These are phyloP conservation scores for Marasmius fiardii DNA, from an alignment of 1,284 basidiomycete genomes.

Conservation along the genomic window DNA sequence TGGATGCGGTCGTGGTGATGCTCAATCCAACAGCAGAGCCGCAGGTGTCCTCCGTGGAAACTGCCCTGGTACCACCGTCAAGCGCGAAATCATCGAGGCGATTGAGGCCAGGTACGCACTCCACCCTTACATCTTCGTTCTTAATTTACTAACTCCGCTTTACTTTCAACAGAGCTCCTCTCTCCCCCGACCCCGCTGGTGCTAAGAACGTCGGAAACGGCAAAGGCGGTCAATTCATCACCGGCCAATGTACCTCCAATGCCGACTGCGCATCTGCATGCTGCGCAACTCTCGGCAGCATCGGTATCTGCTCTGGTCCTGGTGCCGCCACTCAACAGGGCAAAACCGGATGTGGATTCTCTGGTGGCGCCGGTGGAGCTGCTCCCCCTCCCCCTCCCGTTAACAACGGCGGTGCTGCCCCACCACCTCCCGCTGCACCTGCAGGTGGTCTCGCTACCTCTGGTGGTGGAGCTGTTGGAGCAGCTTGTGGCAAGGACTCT, in stretches of 20 bases:
- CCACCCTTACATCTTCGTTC: not conserved
- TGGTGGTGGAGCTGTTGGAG: not conserved
- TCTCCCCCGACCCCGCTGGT: not conserved
- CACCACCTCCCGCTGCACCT: not conserved
- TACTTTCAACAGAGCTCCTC: not conserved
- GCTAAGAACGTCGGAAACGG: constrained; percentile 1
- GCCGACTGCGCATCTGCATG: constrained; percentile 3
- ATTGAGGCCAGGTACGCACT: not conserved
- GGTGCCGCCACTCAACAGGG: not conserved
- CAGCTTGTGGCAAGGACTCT: not conserved
- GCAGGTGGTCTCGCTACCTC: not conserved
- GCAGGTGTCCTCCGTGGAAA: not conserved
- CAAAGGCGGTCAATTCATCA: constrained; percentile 1
- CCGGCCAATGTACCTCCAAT: not conserved
- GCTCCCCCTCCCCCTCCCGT: too few species aligned
- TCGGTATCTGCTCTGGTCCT: constrained; percentile 3
- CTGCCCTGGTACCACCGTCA: not conserved
- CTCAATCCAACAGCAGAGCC: not conserved
- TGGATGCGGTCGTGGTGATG: not conserved
- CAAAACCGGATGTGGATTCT: not conserved
- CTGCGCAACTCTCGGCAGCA: not conserved
- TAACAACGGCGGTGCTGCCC: not conserved
- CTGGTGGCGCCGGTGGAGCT: not conserved
- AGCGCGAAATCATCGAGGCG: not conserved
- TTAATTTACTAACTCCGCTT: too few species aligned